Evolutionary conservation across 805 yeast genomes (phyloP).

Genomic region (Saturnispora sekii): DNA sequence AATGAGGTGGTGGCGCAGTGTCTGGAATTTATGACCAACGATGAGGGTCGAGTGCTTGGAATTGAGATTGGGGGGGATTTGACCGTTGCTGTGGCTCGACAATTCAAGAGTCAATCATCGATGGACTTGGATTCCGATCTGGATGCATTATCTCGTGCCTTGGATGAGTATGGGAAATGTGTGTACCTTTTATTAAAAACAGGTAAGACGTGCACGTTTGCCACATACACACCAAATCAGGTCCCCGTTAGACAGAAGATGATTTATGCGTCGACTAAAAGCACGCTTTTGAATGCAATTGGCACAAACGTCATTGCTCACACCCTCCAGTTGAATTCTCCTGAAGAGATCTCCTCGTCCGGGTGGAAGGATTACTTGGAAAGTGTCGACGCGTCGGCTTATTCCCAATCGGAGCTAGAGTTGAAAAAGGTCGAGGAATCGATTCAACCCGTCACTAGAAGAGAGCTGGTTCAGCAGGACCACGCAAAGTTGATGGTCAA

Average conservation of each 20-base stretch:
- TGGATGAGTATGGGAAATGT: slow-evolving; percentile 25
- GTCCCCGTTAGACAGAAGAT: slow-evolving; percentile 79
- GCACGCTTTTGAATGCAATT: slow-evolving; percentile 58
- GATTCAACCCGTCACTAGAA: slow-evolving; percentile 10
- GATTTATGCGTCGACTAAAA: slow-evolving; percentile 89
- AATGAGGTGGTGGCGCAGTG: not conserved
- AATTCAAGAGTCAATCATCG: not conserved
- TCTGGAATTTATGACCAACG: slow-evolving; percentile 1
- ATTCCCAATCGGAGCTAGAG: slow-evolving; percentile 50
- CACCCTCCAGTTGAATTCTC: slow-evolving; percentile 4
- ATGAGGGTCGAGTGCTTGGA: not conserved
- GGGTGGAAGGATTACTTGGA: slow-evolving; percentile 36
- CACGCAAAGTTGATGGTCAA: slow-evolving; percentile 5
- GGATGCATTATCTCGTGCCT: not conserved
- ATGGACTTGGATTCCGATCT: slow-evolving; percentile 1
- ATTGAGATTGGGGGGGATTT: not conserved
- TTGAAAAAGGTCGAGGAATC: slow-evolving; percentile 35
- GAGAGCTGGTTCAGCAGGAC: slow-evolving; percentile 5
- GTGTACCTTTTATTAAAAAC: slow-evolving; percentile 27
- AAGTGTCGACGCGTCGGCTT: slow-evolving; percentile 33
- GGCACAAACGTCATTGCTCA: slow-evolving; percentile 38
- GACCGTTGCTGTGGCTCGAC: not conserved
- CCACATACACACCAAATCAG: slow-evolving; percentile 79
- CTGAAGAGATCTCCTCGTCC: slow-evolving; percentile 41
- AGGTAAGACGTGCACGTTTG: slow-evolving; percentile 40